Base-by-base conservation (phyloP, 441 rosid genomes). In the Adansonia gregorii region DNA sequence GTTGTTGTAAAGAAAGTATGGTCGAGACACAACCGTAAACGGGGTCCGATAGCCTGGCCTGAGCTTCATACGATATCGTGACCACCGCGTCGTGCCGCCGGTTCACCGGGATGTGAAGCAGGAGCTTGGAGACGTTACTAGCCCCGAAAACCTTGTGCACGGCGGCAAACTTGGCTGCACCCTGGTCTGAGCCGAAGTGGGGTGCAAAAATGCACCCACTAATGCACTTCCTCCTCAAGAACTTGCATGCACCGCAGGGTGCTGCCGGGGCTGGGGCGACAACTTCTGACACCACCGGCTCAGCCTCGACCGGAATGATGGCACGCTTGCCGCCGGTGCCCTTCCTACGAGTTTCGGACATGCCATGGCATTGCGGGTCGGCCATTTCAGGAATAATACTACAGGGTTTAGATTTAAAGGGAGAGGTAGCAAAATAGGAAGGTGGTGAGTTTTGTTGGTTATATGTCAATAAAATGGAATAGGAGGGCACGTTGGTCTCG, bases 71-170 rank as follows among this genome's bases (percentile, higher is more conserved):
- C 0, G 94, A 90, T 58, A 95, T 90, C 0, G 98, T 95, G 65
- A 93, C 92, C 43, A 91, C 98, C 0, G 98, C 98, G 6, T 95
- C 98, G 10, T 92, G 96, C 67, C 97, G 82, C 67, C 94, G 88
- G 84, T 88, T 87, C 46, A 88, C 77, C 9, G 98, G 98, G 31
- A 95, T 92, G 82, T 92, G 98, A 52, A 86, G 77, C 83, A 95
- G 82, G 27, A 93, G 86, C 77, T 93, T 95, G 1, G 98, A 95
- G 22, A 90, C 98, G 27, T 95, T 95, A 58, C 97, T 93, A 0
- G 98, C 98, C 22, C 98, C 98, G 45, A 95, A 95, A 5, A 95
- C 95, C 84, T 92, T 93, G 84, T 95, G 98, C 11, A 95, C 98
- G 0, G 98, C 98, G 0, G 97, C 98, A 41, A 95, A 95, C 87